Conservation (phyloP, 495 filamentous ascomycete genomes). For the Penicillium robsamsonii region DNA sequence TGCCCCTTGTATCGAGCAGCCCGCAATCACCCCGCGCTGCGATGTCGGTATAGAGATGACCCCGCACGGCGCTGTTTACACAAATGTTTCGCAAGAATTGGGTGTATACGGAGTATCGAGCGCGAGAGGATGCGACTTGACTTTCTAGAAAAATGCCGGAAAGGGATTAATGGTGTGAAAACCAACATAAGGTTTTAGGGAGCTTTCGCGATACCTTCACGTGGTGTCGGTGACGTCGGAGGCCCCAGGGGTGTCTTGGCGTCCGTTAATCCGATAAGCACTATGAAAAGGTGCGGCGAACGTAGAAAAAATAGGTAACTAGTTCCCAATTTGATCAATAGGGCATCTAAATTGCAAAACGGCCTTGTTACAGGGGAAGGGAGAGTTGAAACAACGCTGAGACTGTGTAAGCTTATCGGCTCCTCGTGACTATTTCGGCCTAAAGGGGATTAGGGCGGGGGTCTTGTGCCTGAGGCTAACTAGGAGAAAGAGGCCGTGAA, state of each 20-base stretch:
- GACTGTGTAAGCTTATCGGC: slow-evolving; percentile 10
- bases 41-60: slow-evolving; percentile 12
- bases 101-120: background rate
- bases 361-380: slow-evolving; percentile 1
- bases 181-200: background rate
- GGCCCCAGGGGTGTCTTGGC: slow-evolving; percentile 16
- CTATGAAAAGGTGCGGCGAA: background rate
- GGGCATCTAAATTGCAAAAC: background rate
- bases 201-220: slow-evolving; percentile 15
- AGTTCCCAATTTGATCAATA: background rate
- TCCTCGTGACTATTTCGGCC: slow-evolving; percentile 26
- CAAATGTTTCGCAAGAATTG: background rate
- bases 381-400: slow-evolving; percentile 3
- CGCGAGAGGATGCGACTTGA: background rate
- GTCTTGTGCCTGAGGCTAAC: background rate
- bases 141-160: background rate
- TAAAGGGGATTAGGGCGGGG: slow-evolving; percentile 40
- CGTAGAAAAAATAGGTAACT: background rate
- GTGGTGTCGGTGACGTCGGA: slow-evolving; percentile 27
- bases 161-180: background rate
- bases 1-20: background rate
- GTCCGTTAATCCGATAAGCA: slow-evolving; percentile 8
- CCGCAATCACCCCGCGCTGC: slow-evolving; percentile 9
- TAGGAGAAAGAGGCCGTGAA: background rate
- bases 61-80: slow-evolving; percentile 22